A percentile compares a stretch with the other conserved stretches of the same genome.
Conservation (phyloP, 208 protist species). For the Leishmania arabica region DNA sequence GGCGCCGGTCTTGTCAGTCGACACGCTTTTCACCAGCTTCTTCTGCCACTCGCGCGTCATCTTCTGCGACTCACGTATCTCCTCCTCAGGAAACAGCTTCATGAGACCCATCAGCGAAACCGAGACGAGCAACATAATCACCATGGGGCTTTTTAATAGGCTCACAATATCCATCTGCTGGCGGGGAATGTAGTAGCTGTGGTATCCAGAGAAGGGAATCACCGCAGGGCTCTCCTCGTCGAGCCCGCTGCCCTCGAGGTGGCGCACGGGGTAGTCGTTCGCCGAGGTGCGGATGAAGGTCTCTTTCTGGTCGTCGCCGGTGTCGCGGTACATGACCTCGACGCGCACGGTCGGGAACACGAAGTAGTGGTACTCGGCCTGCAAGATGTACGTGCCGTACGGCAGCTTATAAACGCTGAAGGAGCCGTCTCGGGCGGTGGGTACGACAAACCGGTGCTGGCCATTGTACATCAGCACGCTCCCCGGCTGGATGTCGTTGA, state of each 20-base stretch:
- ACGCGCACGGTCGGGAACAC: conserved; percentile 78
- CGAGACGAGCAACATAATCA: conserved; percentile 81
- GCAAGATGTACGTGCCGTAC: conserved; percentile 81
- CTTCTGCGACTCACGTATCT: conserved; percentile 65
- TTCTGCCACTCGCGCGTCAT: conserved; percentile 67
- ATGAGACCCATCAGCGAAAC: conserved; percentile 62
- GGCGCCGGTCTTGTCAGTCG: conserved; percentile 18
- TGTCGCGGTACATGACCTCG: conserved; percentile 61
- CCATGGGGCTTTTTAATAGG: conserved; percentile 81
- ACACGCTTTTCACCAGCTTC: conserved; percentile 44
- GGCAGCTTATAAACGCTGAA: conserved; percentile 77
- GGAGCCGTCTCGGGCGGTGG: conserved; percentile 62
- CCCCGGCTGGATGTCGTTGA: conserved; percentile 70
- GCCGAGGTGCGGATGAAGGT: conserved; percentile 62
- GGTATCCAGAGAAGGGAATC: conserved; percentile 53
- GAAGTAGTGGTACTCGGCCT: conserved; percentile 83
- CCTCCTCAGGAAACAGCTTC: conserved; percentile 83
- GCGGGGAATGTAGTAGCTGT: conserved; percentile 78
- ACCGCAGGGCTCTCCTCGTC: conserved; percentile 69
- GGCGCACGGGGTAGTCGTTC: conserved; percentile 69
- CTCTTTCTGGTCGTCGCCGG: conserved; percentile 17
- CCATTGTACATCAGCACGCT: conserved; percentile 68
- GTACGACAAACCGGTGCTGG: conserved; percentile 45
- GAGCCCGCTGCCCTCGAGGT: conserved; percentile 63
- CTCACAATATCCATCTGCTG: conserved; percentile 66